Percentiles rank a stretch among this genome's conserved stretches.
phyloP scores from a whole-genome alignment of 495 filamentous ascomycete species.

The Podospora pseudoanserina region DNA sequence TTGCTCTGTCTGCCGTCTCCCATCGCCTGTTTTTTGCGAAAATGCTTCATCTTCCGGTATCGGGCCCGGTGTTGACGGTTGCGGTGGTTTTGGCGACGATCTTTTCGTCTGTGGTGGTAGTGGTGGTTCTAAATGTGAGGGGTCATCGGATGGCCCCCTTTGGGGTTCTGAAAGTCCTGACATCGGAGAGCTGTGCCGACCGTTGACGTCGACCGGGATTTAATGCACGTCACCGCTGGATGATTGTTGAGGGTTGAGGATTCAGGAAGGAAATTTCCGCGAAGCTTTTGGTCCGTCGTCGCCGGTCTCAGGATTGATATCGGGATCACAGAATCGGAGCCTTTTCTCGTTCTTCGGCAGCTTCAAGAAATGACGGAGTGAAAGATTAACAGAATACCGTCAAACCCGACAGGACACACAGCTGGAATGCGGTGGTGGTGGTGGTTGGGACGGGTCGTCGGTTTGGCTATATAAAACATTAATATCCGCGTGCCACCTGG shows the following conservation, averaged over 20 bases:
- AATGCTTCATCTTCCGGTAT: conserved; percentile 4
- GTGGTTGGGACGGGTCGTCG: not conserved
- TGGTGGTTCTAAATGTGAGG: no score
- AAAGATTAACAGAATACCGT: not conserved
- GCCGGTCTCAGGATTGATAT: no score
- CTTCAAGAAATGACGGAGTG: not conserved
- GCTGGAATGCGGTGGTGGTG: not conserved
- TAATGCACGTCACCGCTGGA: no score
- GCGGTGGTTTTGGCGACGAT: not conserved
- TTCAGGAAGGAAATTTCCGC: no score
- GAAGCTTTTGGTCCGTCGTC: no score
- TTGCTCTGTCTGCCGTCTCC: not conserved
- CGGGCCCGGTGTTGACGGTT: not conserved
- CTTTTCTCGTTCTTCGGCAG: no score
- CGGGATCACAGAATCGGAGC: no score
- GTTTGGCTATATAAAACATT: conserved; percentile 1
- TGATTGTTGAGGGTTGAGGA: no score
- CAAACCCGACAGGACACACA: not conserved
- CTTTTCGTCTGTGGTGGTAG: not conserved
- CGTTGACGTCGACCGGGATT: no score
- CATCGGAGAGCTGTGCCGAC: not conserved
- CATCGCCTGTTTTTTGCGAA: not conserved
- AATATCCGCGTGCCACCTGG: conserved; percentile 4
- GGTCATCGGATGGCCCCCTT: not conserved
- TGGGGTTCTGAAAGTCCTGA: not conserved